A percentile compares a stretch with the other conserved stretches of the same genome.
Evolutionary conservation across 148 eudicot genomes (phyloP).

Genomic region (Talinum fruticosum): DNA sequence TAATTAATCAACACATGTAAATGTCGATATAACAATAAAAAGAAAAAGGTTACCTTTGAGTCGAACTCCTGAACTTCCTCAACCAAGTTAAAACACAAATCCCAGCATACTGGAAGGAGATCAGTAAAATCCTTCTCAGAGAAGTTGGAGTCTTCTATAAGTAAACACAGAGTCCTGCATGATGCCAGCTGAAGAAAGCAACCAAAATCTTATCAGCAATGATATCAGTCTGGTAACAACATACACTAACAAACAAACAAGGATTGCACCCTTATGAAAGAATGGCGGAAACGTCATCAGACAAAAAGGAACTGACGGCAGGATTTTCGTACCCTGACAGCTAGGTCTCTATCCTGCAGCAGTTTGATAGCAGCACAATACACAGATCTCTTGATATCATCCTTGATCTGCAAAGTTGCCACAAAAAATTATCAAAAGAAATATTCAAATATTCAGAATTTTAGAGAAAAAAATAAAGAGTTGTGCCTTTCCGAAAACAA

Average conservation of each 20-base stretch:
- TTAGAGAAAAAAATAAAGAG: not conserved
- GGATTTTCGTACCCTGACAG: slow-evolving; percentile 68
- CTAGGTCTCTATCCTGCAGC: slow-evolving; percentile 87
- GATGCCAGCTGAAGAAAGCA: slow-evolving; percentile 69
- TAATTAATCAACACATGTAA: not conserved
- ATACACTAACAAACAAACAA: not conserved
- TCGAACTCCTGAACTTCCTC: slow-evolving; percentile 95
- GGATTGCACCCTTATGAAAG: not conserved
- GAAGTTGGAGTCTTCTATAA: slow-evolving; percentile 91
- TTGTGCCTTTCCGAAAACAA: not conserved
- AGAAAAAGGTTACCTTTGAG: slow-evolving; percentile 63
- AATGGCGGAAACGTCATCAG: not conserved
- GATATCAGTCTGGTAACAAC: not conserved
- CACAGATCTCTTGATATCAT: slow-evolving; percentile 81
- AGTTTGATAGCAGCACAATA: slow-evolving; percentile 88
- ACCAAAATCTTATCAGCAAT: slow-evolving; percentile 16
- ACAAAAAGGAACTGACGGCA: not conserved
- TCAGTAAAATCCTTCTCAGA: slow-evolving; percentile 75
- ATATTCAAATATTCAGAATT: not conserved
- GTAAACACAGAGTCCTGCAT: slow-evolving; percentile 75
- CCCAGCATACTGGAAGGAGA: slow-evolving; percentile 93
- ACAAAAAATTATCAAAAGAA: slow-evolving; percentile 10
- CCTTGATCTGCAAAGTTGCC: slow-evolving; percentile 58
- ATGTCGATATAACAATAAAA: not conserved
- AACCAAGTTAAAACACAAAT: slow-evolving; percentile 74